Percentiles rank a stretch among this genome's conserved stretches.
These are phyloP conservation scores for Durio zibethinus DNA, from an alignment of 345 rosid genomes.

Conservation along the genomic window DNA sequence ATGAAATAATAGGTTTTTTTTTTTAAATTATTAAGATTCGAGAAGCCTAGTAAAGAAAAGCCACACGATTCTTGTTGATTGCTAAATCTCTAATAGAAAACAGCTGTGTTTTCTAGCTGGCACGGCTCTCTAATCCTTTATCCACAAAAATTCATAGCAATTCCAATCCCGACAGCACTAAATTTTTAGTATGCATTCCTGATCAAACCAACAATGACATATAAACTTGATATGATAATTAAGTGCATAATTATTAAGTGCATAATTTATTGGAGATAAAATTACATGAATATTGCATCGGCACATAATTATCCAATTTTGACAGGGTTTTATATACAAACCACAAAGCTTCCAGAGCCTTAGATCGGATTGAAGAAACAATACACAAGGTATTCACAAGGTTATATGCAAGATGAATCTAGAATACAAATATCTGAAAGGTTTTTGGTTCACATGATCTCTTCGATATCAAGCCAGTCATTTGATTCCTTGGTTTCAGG, in stretches of 20 bases:
- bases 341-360: conserved; percentile 27
- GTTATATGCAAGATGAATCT: conserved; percentile 8
- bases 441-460: conserved; percentile 35
- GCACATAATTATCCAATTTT: background rate
- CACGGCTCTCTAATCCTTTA: background rate
- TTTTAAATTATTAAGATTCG: no score
- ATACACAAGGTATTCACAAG: conserved; percentile 32
- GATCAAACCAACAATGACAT: background rate
- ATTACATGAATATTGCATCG: conserved; percentile 6
- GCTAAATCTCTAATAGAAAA: no score
- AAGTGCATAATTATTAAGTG: no score
- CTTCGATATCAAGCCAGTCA: conserved; percentile 73
- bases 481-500: conserved; percentile 53
- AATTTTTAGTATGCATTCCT: background rate
- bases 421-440: conserved; percentile 18
- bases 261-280: background rate
- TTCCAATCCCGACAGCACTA: background rate
- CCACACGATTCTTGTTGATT: no score
- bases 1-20: background rate
- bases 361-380: conserved; percentile 23
- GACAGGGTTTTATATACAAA: conserved; percentile 42
- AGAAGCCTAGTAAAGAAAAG: no score
- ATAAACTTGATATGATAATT: background rate
- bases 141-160: background rate
- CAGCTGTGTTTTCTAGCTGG: background rate